phyloP scores from a whole-genome alignment of 169 alveolate genomes.

The Plasmodium gonderi region DNA sequence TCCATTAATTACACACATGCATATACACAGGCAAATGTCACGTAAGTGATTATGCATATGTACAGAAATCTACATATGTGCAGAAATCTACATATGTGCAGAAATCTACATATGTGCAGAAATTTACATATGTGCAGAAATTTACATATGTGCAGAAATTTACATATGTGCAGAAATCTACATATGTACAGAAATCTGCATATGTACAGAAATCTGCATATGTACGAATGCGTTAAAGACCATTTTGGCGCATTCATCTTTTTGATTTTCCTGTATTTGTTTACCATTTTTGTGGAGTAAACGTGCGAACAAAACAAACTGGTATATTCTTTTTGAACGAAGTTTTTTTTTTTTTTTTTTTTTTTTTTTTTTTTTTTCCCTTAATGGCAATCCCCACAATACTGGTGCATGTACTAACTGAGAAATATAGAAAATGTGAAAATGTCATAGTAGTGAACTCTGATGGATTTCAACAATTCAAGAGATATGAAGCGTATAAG shows the following conservation, averaged over 20 bases:
- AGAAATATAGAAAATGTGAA: neutral
- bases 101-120: neutral
- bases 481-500: no score
- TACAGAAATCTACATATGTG: neutral
- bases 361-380: no score
- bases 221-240: neutral
- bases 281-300: no score
- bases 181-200: neutral
- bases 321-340: neutral
- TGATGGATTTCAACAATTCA: neutral
- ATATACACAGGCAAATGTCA: neutral
- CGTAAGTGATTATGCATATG: neutral
- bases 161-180: neutral
- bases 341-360: neutral
- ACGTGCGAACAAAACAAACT: neutral
- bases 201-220: neutral
- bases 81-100: neutral
- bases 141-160: neutral
- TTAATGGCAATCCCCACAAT: neutral
- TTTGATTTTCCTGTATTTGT: no score
- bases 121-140: no score
- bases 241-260: no score
- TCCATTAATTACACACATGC: no score
- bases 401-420: neutral
- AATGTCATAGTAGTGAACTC: neutral